Evolutionary conservation across 768 basidiomycete genomes (phyloP), one percentile per base, ranked within the genome.

Genomic region (Lyophyllum shimeji): DNA sequence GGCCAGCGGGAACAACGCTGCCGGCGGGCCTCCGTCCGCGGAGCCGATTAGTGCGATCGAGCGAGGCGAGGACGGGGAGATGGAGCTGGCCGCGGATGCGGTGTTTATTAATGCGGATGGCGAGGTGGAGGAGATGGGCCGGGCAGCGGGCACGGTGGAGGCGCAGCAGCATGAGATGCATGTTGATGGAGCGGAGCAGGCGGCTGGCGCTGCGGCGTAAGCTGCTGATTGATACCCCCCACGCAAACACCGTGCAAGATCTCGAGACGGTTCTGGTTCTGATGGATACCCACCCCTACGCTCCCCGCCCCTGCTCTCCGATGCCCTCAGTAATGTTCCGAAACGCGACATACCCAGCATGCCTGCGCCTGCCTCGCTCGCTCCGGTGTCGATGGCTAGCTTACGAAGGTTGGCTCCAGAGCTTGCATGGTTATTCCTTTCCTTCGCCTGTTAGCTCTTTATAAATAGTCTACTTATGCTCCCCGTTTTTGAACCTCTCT

Each of bases 371-470:
- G 9, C 8, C n/a, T 18, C n/a, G 27, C 23, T 21, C 2, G 12
- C 24, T 21, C 12, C 23, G 23, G 23, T 9, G 24, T 17, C 12
- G 23, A 13, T 15, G 45, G 13, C 39, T 52, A 58, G 60, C 60
- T 62, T 61, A 57, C 57, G 46, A 40, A 60, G 63, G 64, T 63
- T 57, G 63, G 71, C 63, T 70, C 70, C 81, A 82, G 81, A 81
- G 84, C 81, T 84, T 84, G 81, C 81, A 83, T 84, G 82, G 75
- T 72, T 68, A 69, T 71, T 79, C 71, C 77, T 80, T 80, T 79
- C 79, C 76, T 59, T 64, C 66, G 64, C 72, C 61, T 69, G 65
- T 63, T 60, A 63, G 52, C 63, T 64, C 52, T 60, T 69, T 63
- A 57, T 61, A 62, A 53, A 55, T 61, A 60, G 69, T 70, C 63